These are phyloP conservation scores for Gracilaria vermiculophylla DNA, from an alignment of 23 red algal genomes.

Conservation along the genomic window DNA sequence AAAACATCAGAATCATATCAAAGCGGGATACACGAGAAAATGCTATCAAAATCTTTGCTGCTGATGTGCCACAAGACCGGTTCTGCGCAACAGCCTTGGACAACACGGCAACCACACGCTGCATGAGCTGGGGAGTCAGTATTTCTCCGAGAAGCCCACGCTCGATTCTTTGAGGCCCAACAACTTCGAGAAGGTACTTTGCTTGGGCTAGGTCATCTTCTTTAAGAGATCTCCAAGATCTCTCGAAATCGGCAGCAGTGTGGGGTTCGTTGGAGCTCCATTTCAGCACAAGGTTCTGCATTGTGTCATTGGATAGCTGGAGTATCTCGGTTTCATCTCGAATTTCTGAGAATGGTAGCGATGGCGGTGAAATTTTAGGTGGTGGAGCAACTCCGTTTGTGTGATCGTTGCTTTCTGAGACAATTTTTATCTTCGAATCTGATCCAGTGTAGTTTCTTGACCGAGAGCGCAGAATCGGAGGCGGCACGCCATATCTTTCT, in stretches of 20 bases:
- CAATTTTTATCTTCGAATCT: not conserved
- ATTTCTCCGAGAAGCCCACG: conserved; percentile 44
- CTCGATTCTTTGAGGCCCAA: conserved; percentile 9
- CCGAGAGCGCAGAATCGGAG: not conserved
- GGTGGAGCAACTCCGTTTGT: conserved; percentile 1
- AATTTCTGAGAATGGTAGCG: not conserved
- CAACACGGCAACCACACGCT: conserved; percentile 5
- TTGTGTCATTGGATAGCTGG: conserved; percentile 6
- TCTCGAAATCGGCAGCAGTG: conserved; percentile 21
- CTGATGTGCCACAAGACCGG: not conserved
- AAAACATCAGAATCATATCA: conserved; percentile 42
- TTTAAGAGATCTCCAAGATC: conserved; percentile 12
- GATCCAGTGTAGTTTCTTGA: not conserved
- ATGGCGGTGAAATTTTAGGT: not conserved
- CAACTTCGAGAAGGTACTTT: conserved; percentile 27
- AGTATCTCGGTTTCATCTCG: conserved; percentile 34
- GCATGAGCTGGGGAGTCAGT: conserved; percentile 34
- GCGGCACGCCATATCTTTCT: conserved; percentile 1
- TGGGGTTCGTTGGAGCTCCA: conserved; percentile 18
- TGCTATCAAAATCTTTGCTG: conserved; percentile 6
- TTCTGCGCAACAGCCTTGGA: not conserved
- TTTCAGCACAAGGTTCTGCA: not conserved
- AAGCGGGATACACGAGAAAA: conserved; percentile 23
- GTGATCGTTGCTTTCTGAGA: not conserved
- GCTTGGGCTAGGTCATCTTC: conserved; percentile 21